A percentile compares a stretch with the other conserved stretches of the same genome.
Conservation (phyloP, 2,329 filamentous ascomycete genomes). For the Fragosphaeria purpurea region DNA sequence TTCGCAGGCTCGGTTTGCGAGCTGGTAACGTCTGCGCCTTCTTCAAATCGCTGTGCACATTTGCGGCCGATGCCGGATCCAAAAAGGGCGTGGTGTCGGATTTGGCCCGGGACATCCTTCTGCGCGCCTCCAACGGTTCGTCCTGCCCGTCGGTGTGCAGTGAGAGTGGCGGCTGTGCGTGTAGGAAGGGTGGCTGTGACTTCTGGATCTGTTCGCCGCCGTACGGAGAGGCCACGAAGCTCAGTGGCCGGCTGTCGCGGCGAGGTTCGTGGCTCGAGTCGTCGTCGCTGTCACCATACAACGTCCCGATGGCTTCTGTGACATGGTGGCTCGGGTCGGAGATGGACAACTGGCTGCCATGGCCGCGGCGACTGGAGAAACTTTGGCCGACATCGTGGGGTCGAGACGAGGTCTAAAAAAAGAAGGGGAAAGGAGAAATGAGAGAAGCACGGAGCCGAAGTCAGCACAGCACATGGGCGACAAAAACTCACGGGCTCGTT, state of each 20-base stretch:
- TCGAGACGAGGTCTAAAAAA: constrained; percentile 45
- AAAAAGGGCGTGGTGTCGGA: constrained; percentile 30
- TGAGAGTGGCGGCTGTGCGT: constrained; percentile 11
- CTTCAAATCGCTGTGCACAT: constrained; percentile 26
- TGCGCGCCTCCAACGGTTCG: constrained; percentile 27
- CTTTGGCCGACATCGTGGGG: constrained; percentile 46
- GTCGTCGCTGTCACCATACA: constrained; percentile 72
- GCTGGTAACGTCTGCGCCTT: constrained; percentile 34
- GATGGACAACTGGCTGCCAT: constrained; percentile 52
- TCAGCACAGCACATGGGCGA: background rate
- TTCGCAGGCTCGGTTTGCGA: constrained; percentile 21
- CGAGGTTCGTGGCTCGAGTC: constrained; percentile 38
- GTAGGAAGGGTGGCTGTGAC: background rate
- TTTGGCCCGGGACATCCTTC: constrained; percentile 33
- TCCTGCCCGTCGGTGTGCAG: constrained; percentile 6
- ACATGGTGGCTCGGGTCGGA: constrained; percentile 90
- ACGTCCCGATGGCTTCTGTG: constrained; percentile 83
- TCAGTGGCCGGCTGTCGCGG: constrained; percentile 55
- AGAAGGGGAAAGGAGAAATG: background rate
- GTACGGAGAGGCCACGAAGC: constrained; percentile 56
- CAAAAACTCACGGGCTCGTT: background rate
- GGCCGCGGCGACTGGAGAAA: constrained; percentile 49
- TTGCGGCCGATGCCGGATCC: constrained; percentile 16
- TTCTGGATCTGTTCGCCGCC: constrained; percentile 41
- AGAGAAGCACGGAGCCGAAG: background rate